phyloP scores from a whole-genome alignment of 257 asterid species.

The Scutellaria galericulata region DNA sequence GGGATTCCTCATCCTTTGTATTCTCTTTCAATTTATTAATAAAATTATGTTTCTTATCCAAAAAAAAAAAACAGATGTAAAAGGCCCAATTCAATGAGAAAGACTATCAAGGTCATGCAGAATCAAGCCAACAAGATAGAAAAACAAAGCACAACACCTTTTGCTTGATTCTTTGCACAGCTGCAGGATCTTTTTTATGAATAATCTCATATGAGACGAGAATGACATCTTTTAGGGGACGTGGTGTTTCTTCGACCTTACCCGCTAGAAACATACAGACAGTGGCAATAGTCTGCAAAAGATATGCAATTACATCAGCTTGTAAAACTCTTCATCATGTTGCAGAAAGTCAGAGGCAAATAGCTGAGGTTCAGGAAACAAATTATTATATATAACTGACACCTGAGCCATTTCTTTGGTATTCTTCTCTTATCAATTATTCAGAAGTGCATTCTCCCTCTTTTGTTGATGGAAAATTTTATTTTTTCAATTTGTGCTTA shows the following conservation, averaged over 20 bases:
- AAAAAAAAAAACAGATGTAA: background rate
- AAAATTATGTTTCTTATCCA: too few species aligned
- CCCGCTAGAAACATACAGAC: slow-evolving; percentile 99
- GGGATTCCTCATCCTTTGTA: too few species aligned
- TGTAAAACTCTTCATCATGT: slow-evolving; percentile 16
- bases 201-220: slow-evolving; percentile 86
- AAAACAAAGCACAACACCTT: slow-evolving; percentile 56
- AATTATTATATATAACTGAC: slow-evolving; percentile 7
- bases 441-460: background rate
- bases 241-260: slow-evolving; percentile 99
- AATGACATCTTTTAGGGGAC: slow-evolving; percentile 90
- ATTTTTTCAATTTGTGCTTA: background rate
- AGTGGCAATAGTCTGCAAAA: slow-evolving; percentile 81
- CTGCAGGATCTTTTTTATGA: slow-evolving; percentile 72
- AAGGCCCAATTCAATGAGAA: slow-evolving; percentile 9
- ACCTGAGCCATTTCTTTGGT: slow-evolving; percentile 8
- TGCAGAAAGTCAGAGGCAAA: slow-evolving; percentile 5
- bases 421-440: slow-evolving; percentile 6
- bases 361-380: slow-evolving; percentile 2
- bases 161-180: slow-evolving; percentile 82
- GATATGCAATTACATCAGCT: slow-evolving; percentile 28
- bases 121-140: slow-evolving; percentile 15
- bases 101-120: slow-evolving; percentile 19
- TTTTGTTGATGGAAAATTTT: background rate
- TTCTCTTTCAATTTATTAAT: too few species aligned